Evolutionary conservation across 2,329 filamentous ascomycete species (phyloP).

Genomic region (Amylocarpus encephaloides): DNA sequence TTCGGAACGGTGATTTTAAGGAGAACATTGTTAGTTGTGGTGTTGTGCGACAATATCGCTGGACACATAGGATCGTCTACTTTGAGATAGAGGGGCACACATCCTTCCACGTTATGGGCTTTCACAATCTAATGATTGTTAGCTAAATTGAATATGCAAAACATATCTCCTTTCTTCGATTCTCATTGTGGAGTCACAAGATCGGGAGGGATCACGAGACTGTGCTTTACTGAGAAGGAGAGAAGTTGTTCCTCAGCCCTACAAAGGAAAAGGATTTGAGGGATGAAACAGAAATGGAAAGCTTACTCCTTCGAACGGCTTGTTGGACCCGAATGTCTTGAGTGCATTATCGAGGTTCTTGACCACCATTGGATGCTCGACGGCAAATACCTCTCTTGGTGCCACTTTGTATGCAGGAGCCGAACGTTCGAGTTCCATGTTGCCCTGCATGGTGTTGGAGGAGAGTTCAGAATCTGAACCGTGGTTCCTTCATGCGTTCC

Average conservation of each 20-base stretch:
- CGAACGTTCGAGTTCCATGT: slow-evolving; percentile 1
- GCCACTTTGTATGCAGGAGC: slow-evolving; percentile 46
- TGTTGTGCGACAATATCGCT: slow-evolving; percentile 70
- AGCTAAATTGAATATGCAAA: neutral
- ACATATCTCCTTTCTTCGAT: neutral
- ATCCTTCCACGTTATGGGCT: slow-evolving; percentile 39
- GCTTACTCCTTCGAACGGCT: slow-evolving; percentile 28
- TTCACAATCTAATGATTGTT: slow-evolving; percentile 37
- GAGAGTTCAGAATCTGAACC: neutral
- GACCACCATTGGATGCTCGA: slow-evolving; percentile 63
- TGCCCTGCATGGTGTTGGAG: neutral
- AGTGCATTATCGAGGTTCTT: slow-evolving; percentile 58
- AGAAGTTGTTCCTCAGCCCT: slow-evolving; percentile 11
- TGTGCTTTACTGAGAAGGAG: neutral
- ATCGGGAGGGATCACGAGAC: slow-evolving; percentile 16
- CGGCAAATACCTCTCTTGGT: slow-evolving; percentile 45
- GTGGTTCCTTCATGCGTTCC: no score
- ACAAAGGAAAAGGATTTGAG: neutral
- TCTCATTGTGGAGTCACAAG: neutral
- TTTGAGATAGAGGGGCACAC: slow-evolving; percentile 66
- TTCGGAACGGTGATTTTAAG: slow-evolving; percentile 83
- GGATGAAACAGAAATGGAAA: neutral
- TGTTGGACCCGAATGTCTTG: slow-evolving; percentile 46
- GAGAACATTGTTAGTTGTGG: slow-evolving; percentile 73
- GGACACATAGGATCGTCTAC: slow-evolving; percentile 74